Conservation (phyloP, 2,329 filamentous ascomycete genomes). For the Corynespora cassiicola region DNA sequence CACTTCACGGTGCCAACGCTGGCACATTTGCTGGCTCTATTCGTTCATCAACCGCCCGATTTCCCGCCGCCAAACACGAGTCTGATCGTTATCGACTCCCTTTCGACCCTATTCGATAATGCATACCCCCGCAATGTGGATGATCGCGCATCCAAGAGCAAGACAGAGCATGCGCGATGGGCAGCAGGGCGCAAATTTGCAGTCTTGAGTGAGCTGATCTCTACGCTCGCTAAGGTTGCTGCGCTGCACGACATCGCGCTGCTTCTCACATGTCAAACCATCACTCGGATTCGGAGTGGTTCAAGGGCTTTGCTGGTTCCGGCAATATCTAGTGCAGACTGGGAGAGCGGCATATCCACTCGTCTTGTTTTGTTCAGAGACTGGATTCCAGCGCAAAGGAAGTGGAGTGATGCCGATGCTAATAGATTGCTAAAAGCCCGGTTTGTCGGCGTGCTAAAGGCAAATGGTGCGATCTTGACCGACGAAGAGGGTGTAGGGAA, state of each 20-base stretch:
- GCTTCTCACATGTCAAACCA: constrained; percentile 78
- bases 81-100: constrained; percentile 77
- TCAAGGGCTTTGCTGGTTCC: constrained; percentile 74
- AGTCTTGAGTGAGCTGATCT: constrained; percentile 71
- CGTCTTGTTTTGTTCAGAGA: constrained; percentile 82
- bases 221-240: constrained; percentile 72
- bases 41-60: constrained; percentile 68
- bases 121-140: constrained; percentile 70
- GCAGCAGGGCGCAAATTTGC: constrained; percentile 59
- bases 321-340: constrained; percentile 75
- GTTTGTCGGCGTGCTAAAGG: constrained; percentile 54
- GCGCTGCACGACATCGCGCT: constrained; percentile 75
- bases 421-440: constrained; percentile 42
- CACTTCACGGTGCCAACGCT: constrained; percentile 68
- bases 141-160: constrained; percentile 52
- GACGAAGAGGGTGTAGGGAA: constrained; percentile 52
- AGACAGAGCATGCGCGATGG: constrained; percentile 55
- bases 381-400: constrained; percentile 51
- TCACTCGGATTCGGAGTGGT: constrained; percentile 76
- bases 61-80: constrained; percentile 69
- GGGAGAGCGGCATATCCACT: constrained; percentile 79
- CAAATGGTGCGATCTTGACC: constrained; percentile 46
- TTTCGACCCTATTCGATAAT: constrained; percentile 78
- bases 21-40: constrained; percentile 73
- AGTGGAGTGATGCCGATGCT: constrained; percentile 31